Base-by-base conservation (phyloP, 352 stramenopile species). In the Phytophthora europaea region DNA sequence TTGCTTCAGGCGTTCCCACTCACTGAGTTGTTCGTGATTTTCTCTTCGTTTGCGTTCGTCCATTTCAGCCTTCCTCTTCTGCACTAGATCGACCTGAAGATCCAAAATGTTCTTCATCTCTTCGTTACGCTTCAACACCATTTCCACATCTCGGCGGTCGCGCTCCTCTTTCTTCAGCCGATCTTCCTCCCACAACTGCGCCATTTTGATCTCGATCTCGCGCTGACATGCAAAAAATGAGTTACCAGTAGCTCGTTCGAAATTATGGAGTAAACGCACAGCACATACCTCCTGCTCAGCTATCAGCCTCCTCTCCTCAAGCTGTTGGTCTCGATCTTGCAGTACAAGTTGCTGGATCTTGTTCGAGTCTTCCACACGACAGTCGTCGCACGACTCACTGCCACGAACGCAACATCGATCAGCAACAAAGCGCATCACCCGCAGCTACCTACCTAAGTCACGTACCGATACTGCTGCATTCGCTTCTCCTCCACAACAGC, bases 81-180 rank as follows among this genome's bases (percentile, higher is more conserved):
- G 80, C 52, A 80, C 81, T 6, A 93, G 64, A 12, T 91, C 78
- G 2, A 94, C 83, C 23, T 94, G 88, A n/a, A 94, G 73, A 68
- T 95, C 87, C 16, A 95, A 53, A 63, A 95, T 94, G 8, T 74
- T 52, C 51, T 88, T 92, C 57, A 95, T 89, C 78, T 94, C 85
- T 43, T 88, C 83, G 40, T 93, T 89, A 36, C 83, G 80, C 58
- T 83, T 82, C 15, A 73, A 54, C 9, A 67, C 72, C 57, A 74
- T 75, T 23, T 94, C 86, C 23, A 74, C 61, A 56, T 95, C 88
- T 51, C 64, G 36, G 1, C 80, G 84, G 4, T 95, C 86, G 33
- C 86, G 83, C 28, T 89, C 82, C 38, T 95, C 88, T 72, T 93
- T 95, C 74, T 92, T 90, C 20, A 87, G 72, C 9, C 84, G 84